These are phyloP conservation scores for Akanthomyces lecanii DNA, from an alignment of 2,329 filamentous ascomycete genomes.

Conservation along the genomic window DNA sequence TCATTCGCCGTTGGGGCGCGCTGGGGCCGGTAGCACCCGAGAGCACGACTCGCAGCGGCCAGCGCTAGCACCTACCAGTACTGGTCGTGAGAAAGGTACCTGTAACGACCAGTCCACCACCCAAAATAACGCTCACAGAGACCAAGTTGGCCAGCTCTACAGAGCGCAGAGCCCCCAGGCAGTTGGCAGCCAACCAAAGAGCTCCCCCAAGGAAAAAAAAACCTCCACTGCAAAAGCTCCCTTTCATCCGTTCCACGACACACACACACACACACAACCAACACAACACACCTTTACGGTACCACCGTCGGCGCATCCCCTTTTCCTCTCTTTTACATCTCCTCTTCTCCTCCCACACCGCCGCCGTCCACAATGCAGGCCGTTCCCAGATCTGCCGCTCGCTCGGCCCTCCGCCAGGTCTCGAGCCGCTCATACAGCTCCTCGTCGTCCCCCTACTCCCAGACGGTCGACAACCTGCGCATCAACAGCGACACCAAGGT, in stretches of 20 bases:
- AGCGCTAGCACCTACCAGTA: not conserved
- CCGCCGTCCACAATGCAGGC: conserved; percentile 68
- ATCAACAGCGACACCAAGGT: conserved; percentile 94
- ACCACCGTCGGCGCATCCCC: conserved; percentile 1
- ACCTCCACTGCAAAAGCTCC: conserved; percentile 15
- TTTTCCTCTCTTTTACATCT: conserved; percentile 16
- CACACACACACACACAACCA: not conserved
- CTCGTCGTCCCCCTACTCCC: conserved; percentile 62
- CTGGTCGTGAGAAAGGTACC: not conserved
- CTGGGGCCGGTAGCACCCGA: conserved; percentile 16
- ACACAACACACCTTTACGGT: not conserved
- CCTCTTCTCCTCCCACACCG: conserved; percentile 2
- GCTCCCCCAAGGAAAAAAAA: conserved; percentile 13
- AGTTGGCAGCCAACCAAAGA: not conserved
- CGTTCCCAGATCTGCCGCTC: conserved; percentile 65
- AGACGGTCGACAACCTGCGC: conserved; percentile 79
- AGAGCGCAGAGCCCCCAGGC: not conserved
- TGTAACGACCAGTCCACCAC: not conserved
- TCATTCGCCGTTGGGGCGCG: conserved; percentile 9
- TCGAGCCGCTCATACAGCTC: conserved; percentile 72
- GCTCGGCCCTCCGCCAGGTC: conserved; percentile 61
- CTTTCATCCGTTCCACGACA: conserved; percentile 13
- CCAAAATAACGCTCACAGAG: not conserved
- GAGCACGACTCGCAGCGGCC: conserved; percentile 6
- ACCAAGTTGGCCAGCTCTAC: not conserved